Conservation (phyloP, 805 yeast species). For the Ogataea neopini region DNA sequence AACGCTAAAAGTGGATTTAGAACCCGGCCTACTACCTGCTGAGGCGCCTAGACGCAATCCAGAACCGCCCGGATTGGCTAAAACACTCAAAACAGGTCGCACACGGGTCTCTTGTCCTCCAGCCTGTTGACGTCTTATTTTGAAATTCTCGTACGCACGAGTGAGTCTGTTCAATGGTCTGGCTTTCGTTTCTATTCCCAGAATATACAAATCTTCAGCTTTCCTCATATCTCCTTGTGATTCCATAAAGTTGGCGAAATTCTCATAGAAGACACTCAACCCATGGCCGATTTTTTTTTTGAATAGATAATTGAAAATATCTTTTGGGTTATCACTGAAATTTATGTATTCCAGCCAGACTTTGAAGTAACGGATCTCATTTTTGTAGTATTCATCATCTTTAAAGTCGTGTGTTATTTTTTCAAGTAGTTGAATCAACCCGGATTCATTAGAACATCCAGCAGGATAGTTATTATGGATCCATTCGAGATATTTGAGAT, state of each 20-base stretch:
- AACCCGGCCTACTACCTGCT: constrained; percentile 17
- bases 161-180: constrained; percentile 57
- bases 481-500: constrained; percentile 77
- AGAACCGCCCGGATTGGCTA: constrained; percentile 26
- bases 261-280: constrained; percentile 75
- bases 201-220: constrained; percentile 58
- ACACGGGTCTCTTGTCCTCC: not conserved
- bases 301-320: constrained; percentile 68
- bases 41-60: constrained; percentile 18
- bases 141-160: constrained; percentile 46
- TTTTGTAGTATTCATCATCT: constrained; percentile 65
- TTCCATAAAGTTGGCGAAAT: constrained; percentile 68
- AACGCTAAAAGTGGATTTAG: constrained; percentile 21
- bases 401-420: constrained; percentile 69
- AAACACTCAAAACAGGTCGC: constrained; percentile 11
- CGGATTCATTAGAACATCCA: constrained; percentile 61
- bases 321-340: constrained; percentile 67
- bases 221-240: constrained; percentile 44
- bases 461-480: constrained; percentile 60
- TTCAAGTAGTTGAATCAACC: constrained; percentile 64
- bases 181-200: constrained; percentile 62
- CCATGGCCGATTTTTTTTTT: constrained; percentile 68
- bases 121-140: constrained; percentile 36
- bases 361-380: constrained; percentile 77
- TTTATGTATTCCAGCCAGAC: constrained; percentile 81